Base-by-base conservation (phyloP, 768 basidiomycete species). In the Amanita subjunquillea region DNA sequence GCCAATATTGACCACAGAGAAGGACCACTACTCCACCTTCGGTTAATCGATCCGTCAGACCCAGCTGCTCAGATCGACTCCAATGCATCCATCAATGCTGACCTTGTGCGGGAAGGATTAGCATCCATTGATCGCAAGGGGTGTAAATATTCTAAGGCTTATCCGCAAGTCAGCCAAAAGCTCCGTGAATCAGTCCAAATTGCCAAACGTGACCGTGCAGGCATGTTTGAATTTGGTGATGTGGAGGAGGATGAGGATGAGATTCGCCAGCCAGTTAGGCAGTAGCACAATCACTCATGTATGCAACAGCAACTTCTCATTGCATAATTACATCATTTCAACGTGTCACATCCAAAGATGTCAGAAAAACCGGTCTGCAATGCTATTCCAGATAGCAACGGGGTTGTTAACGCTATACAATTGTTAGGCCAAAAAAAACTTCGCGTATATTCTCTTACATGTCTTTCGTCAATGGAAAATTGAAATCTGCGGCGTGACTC, bases 1-100 rank as follows among this genome's bases (percentile, higher is more conserved):
- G 96, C 93, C n/a, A 97, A 94, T 69, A 73, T 93, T 54, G 96
- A 99, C 66, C 78, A 85, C 61, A 83, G 74, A 61, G 95, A 96
- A 61, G 85, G 87, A 23, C 58, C 75, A 20, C 61, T 84, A 1
- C 72, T 94, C 27, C 92, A 96, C 67, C 79, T 99, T 50, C 87
- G 95, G 45, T 80, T 99, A 34, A 95, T 96, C 56, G 94, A 98
- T 63, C 89, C 95, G 1, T 65, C 74, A 23, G 86, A 92, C 67
- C 82, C 88, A 2, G 67, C 74, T 6, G 76, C 80, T 4, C 75
- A 79, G 4, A 69, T 79, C 20, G 84, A 93, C 59, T 84, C 87
- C 1, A 66, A 80, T 9, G 78, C 84, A 7, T 89, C 83, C 62
- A 78, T 98, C 67, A 99, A 99, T 63, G 88, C 83, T 8, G 89